Evolutionary conservation across 2,329 filamentous ascomycete species (phyloP), one percentile per base, ranked within the genome.

Genomic region (Pseudogymnoascus sp.): DNA sequence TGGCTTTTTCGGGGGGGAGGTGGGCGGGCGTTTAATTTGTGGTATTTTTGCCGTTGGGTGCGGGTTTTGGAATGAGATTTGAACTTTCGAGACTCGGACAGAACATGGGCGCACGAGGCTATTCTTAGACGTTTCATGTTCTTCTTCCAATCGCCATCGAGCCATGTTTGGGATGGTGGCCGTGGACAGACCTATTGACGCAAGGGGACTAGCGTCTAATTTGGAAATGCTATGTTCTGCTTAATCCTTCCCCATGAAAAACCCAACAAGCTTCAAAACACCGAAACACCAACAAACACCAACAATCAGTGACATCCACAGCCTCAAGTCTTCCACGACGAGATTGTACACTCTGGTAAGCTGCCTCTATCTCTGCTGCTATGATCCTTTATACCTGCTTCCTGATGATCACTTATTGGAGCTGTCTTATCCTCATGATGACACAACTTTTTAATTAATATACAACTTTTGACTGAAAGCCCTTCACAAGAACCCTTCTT

Each of bases 401-500:
- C 61, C 50, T 62, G 61, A 63, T 66, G 37, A 65, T 71, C 68
- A 71, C 70, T 65, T 74, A 74, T 74, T 74, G 73, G 73, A 74
- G 73, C 73, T 74, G 73, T 74, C 73, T 70, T 72, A 74, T 68
- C 65, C 61, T 66, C 63, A 65, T 72, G 70, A 69, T 71, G 70
- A 72, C 56, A 68, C 62, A 72, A 68, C 64, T 61, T 65, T 41
- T 68, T 67, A 61, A 65, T 70, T 70, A 70, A 60, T 60, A 60
- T 65, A 68, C 69, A 71, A 71, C 70, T 71, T 71, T 65, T 60
- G 63, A 60, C 46, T 61, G 53, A 59, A 41, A 46, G 50, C 40
- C 38, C 60, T 24, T 38, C 16, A 53, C 46, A 53, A 31, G n/a
- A 53, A 6, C 46, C 26, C 26, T 53, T 53, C 26, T 31, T 62